Conservation (phyloP, 2,329 filamentous ascomycete species). For the Epichloe baconii region DNA sequence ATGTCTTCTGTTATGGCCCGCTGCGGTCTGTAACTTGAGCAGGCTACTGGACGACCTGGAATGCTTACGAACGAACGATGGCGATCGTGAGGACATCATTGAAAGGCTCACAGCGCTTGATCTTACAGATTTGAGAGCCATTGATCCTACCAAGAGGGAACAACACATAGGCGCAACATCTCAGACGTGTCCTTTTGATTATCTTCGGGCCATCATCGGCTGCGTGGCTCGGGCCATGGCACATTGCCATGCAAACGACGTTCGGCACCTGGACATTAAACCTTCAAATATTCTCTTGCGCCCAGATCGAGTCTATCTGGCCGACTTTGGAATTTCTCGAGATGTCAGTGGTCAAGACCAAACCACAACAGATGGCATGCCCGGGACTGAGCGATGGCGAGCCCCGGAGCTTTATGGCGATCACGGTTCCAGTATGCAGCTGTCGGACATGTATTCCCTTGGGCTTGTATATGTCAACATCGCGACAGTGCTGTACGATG, state of each 20-base stretch:
- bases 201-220: slow-evolving; percentile 29
- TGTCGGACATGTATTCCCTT: slow-evolving; percentile 35
- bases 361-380: slow-evolving; percentile 28
- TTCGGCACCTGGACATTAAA: slow-evolving; percentile 35
- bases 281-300: slow-evolving; percentile 34
- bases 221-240: slow-evolving; percentile 31
- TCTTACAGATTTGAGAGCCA: slow-evolving; percentile 22
- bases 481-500: slow-evolving; percentile 29
- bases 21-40: slow-evolving; percentile 31
- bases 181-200: slow-evolving; percentile 25
- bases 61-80: slow-evolving; percentile 22
- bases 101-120: slow-evolving; percentile 25
- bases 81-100: slow-evolving; percentile 27
- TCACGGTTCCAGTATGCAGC: slow-evolving; percentile 29
- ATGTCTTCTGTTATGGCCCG: slow-evolving; percentile 34
- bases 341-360: slow-evolving; percentile 32
- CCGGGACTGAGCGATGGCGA: slow-evolving; percentile 31
- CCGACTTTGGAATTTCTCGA: slow-evolving; percentile 35
- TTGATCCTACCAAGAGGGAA: slow-evolving; percentile 15
- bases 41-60: slow-evolving; percentile 31
- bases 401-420: slow-evolving; percentile 29
- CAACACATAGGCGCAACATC: slow-evolving; percentile 10
- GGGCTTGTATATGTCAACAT: slow-evolving; percentile 33
- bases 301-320: slow-evolving; percentile 31
- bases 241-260: slow-evolving; percentile 27